Conservation (phyloP, 208 protist species). For the Crithidia sp. region DNA sequence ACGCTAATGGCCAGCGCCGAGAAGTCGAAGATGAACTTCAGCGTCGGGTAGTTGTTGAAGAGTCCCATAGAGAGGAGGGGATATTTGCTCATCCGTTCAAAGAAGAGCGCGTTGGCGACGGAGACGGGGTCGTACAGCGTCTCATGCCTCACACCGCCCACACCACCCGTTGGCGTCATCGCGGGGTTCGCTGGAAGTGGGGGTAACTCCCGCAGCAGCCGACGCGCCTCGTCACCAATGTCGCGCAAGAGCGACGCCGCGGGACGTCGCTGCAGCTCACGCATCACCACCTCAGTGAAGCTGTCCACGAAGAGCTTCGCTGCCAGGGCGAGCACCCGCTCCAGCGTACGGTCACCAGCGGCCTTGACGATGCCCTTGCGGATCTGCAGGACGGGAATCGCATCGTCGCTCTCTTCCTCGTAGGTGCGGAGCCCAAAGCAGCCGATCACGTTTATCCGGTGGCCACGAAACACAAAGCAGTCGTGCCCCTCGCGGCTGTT, state of each 20-base stretch:
- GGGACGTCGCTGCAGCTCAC: constrained; percentile 19
- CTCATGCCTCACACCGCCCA: not conserved
- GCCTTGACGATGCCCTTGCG: constrained; percentile 75
- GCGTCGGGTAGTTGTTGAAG: constrained; percentile 76
- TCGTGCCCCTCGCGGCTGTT: constrained; percentile 60
- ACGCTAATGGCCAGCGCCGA: constrained; percentile 37
- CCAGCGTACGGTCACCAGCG: constrained; percentile 70
- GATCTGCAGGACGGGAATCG: constrained; percentile 48
- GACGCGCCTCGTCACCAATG: constrained; percentile 22
- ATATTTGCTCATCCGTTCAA: constrained; percentile 32
- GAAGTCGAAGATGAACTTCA: constrained; percentile 77
- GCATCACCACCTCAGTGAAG: constrained; percentile 45
- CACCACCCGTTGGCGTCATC: too few relatives aligned
- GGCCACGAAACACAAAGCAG: constrained; percentile 64
- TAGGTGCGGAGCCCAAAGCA: constrained; percentile 60
- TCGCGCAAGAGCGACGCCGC: constrained; percentile 4
- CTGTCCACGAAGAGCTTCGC: constrained; percentile 52
- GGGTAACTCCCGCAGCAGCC: constrained; percentile 16
- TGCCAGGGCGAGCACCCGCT: constrained; percentile 65
- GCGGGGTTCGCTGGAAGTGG: not conserved
- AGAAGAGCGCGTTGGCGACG: constrained; percentile 44
- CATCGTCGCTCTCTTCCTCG: constrained; percentile 42
- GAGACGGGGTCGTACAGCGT: constrained; percentile 10
- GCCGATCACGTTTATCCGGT: constrained; percentile 76
- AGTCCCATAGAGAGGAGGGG: constrained; percentile 36